phyloP scores from a whole-genome alignment of 2,329 filamentous ascomycete species.

The Tolypocladium endophyticum region DNA sequence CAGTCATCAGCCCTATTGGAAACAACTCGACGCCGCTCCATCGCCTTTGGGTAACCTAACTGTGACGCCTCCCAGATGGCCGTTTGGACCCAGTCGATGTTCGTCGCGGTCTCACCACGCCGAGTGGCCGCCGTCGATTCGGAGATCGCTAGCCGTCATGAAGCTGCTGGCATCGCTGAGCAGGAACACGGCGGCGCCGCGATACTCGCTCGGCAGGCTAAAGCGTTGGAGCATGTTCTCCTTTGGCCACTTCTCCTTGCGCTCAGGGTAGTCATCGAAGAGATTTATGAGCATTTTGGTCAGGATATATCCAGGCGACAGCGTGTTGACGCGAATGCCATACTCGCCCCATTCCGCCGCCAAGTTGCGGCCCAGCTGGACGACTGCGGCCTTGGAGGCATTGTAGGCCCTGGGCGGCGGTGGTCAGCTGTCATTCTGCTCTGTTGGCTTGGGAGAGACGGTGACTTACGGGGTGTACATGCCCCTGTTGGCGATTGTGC shows the following conservation, averaged over 20 bases:
- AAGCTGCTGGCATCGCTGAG: conserved; percentile 60
- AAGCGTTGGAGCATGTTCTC: conserved; percentile 76
- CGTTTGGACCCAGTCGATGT: neutral
- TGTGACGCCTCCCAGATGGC: neutral
- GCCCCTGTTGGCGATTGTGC: conserved; percentile 52
- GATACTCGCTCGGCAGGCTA: conserved; percentile 58
- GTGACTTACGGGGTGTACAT: conserved; percentile 46
- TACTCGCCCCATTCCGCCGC: conserved; percentile 63
- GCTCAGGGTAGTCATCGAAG: conserved; percentile 65
- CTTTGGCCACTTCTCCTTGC: conserved; percentile 57
- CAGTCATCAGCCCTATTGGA: neutral
- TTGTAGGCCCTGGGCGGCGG: conserved; percentile 52
- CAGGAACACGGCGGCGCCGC: conserved; percentile 62
- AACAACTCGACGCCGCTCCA: neutral
- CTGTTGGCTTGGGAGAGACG: neutral
- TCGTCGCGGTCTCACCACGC: conserved; percentile 38
- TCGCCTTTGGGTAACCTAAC: neutral
- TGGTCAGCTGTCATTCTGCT: neutral
- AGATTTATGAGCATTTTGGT: conserved; percentile 76
- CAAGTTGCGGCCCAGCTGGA: conserved; percentile 61
- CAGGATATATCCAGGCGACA: conserved; percentile 71
- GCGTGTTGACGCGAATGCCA: conserved; percentile 70
- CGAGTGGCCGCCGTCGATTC: conserved; percentile 61
- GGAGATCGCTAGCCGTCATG: conserved; percentile 64
- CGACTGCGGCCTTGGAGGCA: conserved; percentile 62